Conservation (phyloP, 1,139 yeast species). For the Debaryomycetaceae sp. region DNA sequence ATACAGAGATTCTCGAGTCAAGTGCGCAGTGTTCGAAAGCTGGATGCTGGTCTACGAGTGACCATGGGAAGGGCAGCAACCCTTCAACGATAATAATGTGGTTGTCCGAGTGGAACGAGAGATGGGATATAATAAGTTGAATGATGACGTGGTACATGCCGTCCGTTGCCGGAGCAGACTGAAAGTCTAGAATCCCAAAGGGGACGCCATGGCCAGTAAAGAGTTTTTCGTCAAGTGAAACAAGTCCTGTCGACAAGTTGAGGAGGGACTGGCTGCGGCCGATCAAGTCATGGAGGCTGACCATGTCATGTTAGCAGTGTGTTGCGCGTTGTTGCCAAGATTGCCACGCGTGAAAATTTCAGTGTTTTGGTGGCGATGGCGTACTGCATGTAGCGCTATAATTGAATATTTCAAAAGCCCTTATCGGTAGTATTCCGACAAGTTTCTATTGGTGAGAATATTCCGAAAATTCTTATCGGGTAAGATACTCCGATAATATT, state of each 20-base stretch:
- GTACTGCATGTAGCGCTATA: too few relatives aligned
- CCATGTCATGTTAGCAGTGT: background rate
- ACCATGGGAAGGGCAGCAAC: slow-evolving; percentile 20
- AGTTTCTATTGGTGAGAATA: too few relatives aligned
- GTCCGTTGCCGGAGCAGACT: slow-evolving; percentile 25
- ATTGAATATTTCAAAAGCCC: too few relatives aligned
- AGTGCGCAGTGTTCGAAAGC: slow-evolving; percentile 12
- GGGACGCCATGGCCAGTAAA: too few relatives aligned
- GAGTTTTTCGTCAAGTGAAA: slow-evolving; percentile 21
- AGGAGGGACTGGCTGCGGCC: slow-evolving; percentile 10
- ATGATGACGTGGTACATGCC: slow-evolving; percentile 12
- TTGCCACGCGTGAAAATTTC: too few relatives aligned
- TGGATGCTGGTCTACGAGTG: slow-evolving; percentile 10
- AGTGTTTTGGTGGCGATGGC: too few relatives aligned
- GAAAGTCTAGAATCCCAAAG: slow-evolving; percentile 13
- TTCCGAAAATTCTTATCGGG: too few relatives aligned
- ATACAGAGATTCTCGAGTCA: slow-evolving; percentile 7
- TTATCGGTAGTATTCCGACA: too few relatives aligned
- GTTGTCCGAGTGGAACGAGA: slow-evolving; percentile 6
- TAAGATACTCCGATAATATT: too few relatives aligned
- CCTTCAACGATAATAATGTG: slow-evolving; percentile 22
- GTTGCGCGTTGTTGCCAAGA: too few relatives aligned
- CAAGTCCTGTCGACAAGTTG: slow-evolving; percentile 17
- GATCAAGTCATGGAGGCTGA: slow-evolving; percentile 3
- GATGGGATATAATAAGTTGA: slow-evolving; percentile 19